These are phyloP conservation scores for Auricularia sp. DNA, from an alignment of 768 basidiomycete genomes.

Conservation along the genomic window DNA sequence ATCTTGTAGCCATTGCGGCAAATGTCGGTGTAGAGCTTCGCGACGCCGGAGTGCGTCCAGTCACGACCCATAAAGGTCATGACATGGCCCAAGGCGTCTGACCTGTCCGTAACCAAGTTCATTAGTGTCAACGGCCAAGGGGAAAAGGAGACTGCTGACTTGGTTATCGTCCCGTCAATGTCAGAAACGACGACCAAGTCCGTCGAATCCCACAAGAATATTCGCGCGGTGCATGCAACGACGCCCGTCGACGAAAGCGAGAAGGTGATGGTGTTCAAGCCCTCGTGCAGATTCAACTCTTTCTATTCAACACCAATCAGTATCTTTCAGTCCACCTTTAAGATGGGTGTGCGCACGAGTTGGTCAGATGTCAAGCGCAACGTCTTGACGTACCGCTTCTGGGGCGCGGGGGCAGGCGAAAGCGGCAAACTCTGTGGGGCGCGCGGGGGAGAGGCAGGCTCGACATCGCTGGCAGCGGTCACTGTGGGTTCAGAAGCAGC, in stretches of 20 bases:
- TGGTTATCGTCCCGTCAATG: conserved; percentile 98
- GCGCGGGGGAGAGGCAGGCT: neutral
- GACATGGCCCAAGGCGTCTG: conserved; percentile 91
- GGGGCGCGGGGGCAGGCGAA: conserved; percentile 3
- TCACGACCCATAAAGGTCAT: conserved; percentile 97
- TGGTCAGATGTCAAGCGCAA: conserved; percentile 90
- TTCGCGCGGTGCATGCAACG: conserved; percentile 79
- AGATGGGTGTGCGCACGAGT: conserved; percentile 43
- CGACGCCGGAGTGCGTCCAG: conserved; percentile 96
- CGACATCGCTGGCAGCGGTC: neutral
- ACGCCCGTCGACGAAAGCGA: conserved; percentile 77
- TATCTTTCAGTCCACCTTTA: neutral
- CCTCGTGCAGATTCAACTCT: conserved; percentile 72
- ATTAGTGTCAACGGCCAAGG: neutral
- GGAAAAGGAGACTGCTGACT: conserved; percentile 38
- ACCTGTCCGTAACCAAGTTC: conserved; percentile 37
- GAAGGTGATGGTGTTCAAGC: conserved; percentile 88
- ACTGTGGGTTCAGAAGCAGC: conserved; percentile 16
- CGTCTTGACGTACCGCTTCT: conserved; percentile 79
- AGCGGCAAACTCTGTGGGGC: neutral
- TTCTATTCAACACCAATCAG: conserved; percentile 41
- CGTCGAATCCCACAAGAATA: conserved; percentile 93
- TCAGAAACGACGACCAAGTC: conserved; percentile 90
- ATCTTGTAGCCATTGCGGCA: conserved; percentile 93
- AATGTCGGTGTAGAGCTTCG: conserved; percentile 95